Evolutionary conservation across 805 yeast species (phyloP).

Genomic region (Allodekkera sacchari): DNA sequence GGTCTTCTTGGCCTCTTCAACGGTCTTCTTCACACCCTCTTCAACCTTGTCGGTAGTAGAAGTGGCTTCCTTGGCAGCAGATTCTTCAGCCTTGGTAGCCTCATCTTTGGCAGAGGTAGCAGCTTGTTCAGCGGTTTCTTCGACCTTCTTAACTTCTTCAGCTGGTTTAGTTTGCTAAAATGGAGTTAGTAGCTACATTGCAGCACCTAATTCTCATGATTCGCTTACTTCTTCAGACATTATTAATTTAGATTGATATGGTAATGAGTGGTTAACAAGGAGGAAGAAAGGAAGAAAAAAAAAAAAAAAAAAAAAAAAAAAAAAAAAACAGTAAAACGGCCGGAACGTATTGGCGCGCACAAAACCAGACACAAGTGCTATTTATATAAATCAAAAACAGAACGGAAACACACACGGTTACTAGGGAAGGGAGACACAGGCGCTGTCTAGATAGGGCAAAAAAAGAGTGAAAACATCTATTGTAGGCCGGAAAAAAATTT

Average conservation of each 20-base stretch:
- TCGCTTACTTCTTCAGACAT: conserved; percentile 4
- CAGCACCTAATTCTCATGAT: background rate
- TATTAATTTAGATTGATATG: background rate
- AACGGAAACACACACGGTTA: too few relatives aligned
- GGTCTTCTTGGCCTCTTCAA: conserved; percentile 1
- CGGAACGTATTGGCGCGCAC: too few relatives aligned
- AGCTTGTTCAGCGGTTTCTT: conserved; percentile 6
- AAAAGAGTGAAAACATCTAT: too few relatives aligned
- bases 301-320: background rate
- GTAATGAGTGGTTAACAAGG: conserved; percentile 2
- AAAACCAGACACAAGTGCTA: too few relatives aligned
- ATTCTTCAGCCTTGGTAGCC: conserved; percentile 14
- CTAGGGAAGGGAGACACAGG: too few relatives aligned
- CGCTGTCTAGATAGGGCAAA: too few relatives aligned
- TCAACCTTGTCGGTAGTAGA: too few relatives aligned
- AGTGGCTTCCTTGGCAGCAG: conserved; percentile 11
- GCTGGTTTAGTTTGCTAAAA: background rate
- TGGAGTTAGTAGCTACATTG: background rate
- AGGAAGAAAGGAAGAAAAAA: conserved; percentile 2
- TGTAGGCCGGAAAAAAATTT: too few relatives aligned
- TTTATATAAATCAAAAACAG: too few relatives aligned
- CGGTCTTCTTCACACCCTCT: conserved; percentile 1
- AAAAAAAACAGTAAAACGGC: too few relatives aligned
- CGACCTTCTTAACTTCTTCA: conserved; percentile 1
- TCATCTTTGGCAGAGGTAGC: conserved; percentile 7